Conservation (phyloP, 345 rosid genomes). For the Rhodamnia argentea region DNA sequence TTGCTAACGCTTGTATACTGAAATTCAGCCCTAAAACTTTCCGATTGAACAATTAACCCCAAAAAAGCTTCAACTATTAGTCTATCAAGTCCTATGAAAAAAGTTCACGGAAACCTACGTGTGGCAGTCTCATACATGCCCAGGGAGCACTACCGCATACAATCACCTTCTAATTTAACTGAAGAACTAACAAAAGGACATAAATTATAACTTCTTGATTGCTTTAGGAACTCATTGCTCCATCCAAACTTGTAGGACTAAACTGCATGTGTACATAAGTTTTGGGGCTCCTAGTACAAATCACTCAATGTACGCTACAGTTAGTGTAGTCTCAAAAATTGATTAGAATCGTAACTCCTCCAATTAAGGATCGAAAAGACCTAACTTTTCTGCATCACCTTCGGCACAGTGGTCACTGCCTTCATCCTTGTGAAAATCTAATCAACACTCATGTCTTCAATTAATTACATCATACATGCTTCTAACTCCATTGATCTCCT, state of each 20-base stretch:
- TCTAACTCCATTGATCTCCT: background rate
- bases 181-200: background rate
- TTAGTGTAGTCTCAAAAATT: background rate
- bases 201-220: background rate
- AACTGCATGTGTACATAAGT: background rate
- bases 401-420: background rate
- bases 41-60: background rate
- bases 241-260: background rate
- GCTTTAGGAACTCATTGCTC: background rate
- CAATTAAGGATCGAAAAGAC: background rate
- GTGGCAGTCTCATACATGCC: background rate
- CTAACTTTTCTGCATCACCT: background rate
- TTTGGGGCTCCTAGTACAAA: background rate
- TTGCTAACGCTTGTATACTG: background rate
- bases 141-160: background rate
- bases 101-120: background rate
- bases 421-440: background rate
- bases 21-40: background rate
- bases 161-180: background rate
- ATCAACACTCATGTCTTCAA: background rate
- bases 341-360: background rate
- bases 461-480: background rate
- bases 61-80: background rate
- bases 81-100: background rate
- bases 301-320: background rate